Conservation (phyloP, 2,329 filamentous ascomycete species). For the Colletotrichum sp. region DNA sequence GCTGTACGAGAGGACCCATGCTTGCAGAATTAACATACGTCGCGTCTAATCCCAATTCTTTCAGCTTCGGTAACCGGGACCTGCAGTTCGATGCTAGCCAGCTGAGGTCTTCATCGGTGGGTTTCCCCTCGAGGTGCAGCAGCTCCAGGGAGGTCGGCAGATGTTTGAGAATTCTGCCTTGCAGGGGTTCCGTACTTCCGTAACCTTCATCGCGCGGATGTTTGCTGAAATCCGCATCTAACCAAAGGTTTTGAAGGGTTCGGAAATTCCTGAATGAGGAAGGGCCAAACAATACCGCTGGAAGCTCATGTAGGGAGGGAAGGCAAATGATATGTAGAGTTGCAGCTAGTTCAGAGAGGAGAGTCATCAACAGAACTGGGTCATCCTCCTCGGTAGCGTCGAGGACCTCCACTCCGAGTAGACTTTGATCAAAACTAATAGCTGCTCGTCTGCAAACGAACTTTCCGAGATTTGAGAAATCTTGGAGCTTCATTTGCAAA, state of each 20-base stretch:
- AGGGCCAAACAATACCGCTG: neutral
- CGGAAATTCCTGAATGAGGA: neutral
- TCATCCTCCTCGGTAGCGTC: neutral
- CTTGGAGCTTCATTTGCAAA: accelerated
- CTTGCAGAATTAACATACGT: neutral
- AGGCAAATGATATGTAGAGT: neutral
- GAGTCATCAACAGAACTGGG: neutral
- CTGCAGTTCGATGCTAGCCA: neutral
- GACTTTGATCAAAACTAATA: neutral
- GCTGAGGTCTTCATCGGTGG: neutral
- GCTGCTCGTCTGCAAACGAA: neutral
- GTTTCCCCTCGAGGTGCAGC: neutral
- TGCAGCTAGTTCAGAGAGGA: neutral
- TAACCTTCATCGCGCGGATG: neutral
- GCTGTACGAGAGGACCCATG: neutral
- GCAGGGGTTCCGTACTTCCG: neutral
- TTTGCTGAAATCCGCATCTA: neutral
- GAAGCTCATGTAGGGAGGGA: neutral
- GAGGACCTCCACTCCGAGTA: neutral
- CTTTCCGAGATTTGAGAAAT: neutral
- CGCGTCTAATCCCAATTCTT: neutral
- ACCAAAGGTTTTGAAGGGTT: neutral
- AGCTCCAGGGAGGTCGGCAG: neutral
- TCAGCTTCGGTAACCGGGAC: neutral
- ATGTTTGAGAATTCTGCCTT: neutral